A percentile compares a stretch with the other conserved stretches of the same genome.
phyloP scores from a whole-genome alignment of 2,329 filamentous ascomycete species.

The Ustulina deusta region DNA sequence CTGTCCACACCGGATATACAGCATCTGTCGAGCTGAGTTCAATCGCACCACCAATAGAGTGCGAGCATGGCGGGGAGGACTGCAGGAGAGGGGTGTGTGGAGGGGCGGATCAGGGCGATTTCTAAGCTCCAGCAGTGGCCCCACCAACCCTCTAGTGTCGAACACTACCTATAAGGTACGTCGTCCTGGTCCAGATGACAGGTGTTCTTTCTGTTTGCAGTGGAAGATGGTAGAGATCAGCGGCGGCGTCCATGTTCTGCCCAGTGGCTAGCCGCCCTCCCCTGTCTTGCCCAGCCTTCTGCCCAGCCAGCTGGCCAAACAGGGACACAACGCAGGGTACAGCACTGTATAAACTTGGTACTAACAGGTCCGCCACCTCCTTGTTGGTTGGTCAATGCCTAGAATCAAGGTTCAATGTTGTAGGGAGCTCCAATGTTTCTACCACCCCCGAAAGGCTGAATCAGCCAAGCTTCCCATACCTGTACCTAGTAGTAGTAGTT shows the following conservation, averaged over 20 bases:
- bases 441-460: slow-evolving; percentile 4
- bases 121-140: slow-evolving; percentile 33
- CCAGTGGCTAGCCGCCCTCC: slow-evolving; percentile 21
- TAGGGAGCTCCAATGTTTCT: no score
- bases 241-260: slow-evolving; percentile 19
- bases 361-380: not conserved
- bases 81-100: slow-evolving; percentile 34
- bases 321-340: not conserved
- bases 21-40: slow-evolving; percentile 38
- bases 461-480: slow-evolving; percentile 7
- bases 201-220: slow-evolving; percentile 45
- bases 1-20: slow-evolving; percentile 41
- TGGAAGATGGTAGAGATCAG: not conserved
- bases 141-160: slow-evolving; percentile 2
- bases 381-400: slow-evolving; percentile 27
- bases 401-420: slow-evolving; percentile 4
- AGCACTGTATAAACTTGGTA: no score
- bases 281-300: slow-evolving; percentile 17
- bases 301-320: not conserved
- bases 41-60: slow-evolving; percentile 37
- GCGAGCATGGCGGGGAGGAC: slow-evolving; percentile 34
- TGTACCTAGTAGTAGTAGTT: no score
- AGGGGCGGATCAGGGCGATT: slow-evolving; percentile 31
- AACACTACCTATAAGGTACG: slow-evolving; percentile 15
- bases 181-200: slow-evolving; percentile 43